Percentiles rank a stretch among this genome's conserved stretches.
These are phyloP conservation scores for Alternaria incomplexa DNA, from an alignment of 2,329 filamentous ascomycete species.

Conservation along the genomic window DNA sequence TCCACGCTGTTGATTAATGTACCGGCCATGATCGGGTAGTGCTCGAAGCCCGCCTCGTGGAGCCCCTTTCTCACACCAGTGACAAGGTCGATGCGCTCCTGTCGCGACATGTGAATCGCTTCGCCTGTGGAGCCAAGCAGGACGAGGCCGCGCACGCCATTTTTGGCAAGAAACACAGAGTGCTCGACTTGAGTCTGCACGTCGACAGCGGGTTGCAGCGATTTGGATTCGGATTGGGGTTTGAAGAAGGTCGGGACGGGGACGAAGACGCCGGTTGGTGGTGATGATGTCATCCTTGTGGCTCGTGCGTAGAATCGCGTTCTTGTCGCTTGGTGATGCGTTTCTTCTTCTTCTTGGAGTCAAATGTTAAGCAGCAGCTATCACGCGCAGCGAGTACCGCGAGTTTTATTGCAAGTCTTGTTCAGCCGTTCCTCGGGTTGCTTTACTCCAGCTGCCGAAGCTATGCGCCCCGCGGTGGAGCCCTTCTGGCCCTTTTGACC, in stretches of 20 bases:
- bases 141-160: conserved; percentile 67
- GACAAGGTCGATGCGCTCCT: conserved; percentile 64
- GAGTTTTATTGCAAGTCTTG: conserved; percentile 12
- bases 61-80: conserved; percentile 63
- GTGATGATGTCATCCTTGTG: conserved; percentile 34
- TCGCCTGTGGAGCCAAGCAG: conserved; percentile 70
- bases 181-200: conserved; percentile 64
- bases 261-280: conserved; percentile 48
- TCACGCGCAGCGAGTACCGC: background rate
- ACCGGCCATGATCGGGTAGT: conserved; percentile 68
- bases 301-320: conserved; percentile 9
- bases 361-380: background rate
- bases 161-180: conserved; percentile 64
- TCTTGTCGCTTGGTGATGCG: background rate
- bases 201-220: conserved; percentile 61
- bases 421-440: conserved; percentile 26
- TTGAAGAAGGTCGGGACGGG: conserved; percentile 70
- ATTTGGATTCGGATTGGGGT: conserved; percentile 51
- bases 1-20: conserved; percentile 67
- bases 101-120: conserved; percentile 65
- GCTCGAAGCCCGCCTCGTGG: conserved; percentile 60
- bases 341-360: background rate
- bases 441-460: conserved; percentile 35
- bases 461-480: conserved; percentile 24
- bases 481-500: conserved; percentile 26